Percentiles rank a stretch among this genome's conserved stretches.
phyloP scores from a whole-genome alignment of 495 filamentous ascomycete species.

The Bryoglossum gracile region DNA sequence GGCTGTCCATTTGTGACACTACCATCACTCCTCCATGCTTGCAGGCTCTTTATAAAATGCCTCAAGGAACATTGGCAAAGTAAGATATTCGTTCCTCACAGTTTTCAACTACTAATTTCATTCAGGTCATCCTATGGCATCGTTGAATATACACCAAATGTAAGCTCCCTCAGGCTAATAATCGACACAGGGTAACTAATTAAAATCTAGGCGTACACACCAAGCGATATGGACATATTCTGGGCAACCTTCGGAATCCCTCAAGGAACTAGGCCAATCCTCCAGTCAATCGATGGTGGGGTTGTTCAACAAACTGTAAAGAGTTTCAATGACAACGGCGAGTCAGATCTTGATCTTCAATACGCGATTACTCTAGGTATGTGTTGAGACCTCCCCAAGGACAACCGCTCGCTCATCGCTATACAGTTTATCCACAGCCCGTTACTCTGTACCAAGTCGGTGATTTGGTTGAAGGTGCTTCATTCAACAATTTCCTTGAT shows the following conservation, averaged over 20 bases:
- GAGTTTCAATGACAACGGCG: slow-evolving; percentile 1
- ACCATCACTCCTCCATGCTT: slow-evolving; percentile 11
- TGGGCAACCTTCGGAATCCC: background rate
- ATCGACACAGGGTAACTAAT: background rate
- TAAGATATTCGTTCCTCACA: background rate
- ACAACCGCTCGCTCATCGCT: background rate
- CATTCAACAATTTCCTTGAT: slow-evolving; percentile 6
- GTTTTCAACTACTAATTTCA: background rate
- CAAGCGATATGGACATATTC: slow-evolving; percentile 10
- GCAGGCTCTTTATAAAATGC: slow-evolving; percentile 6
- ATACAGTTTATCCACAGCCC: slow-evolving; percentile 10
- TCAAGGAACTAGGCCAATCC: slow-evolving; percentile 4
- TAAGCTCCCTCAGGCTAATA: background rate
- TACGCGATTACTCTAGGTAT: slow-evolving; percentile 9
- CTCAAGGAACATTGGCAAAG: background rate
- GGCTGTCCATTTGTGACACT: slow-evolving; percentile 3
- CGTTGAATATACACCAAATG: slow-evolving; percentile 7
- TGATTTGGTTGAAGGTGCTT: background rate
- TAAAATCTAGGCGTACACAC: background rate
- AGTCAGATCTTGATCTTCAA: slow-evolving; percentile 9
- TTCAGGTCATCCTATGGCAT: slow-evolving; percentile 6
- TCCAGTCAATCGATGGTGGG: slow-evolving; percentile 11
- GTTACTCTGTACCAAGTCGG: slow-evolving; percentile 11
- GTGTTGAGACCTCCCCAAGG: background rate
- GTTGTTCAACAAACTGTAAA: background rate